Conservation (phyloP, 1,284 basidiomycete genomes). For the Melampsora larici-populina region DNA sequence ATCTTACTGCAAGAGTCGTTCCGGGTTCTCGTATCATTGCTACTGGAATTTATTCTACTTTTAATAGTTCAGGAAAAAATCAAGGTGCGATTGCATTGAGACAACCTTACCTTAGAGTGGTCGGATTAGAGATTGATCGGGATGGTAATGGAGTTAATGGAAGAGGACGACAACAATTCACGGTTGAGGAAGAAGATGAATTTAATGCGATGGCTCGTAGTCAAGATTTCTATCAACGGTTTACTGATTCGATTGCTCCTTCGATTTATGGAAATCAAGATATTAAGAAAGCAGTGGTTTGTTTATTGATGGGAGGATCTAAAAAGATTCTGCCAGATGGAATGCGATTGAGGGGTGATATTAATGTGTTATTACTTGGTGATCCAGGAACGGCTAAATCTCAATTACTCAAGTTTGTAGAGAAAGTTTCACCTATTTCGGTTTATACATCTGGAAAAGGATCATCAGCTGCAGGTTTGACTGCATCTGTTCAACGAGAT, state of each 20-base stretch:
- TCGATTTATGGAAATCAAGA: slow-evolving; percentile 97
- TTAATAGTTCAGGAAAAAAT: slow-evolving; percentile 59
- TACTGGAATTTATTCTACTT: slow-evolving; percentile 96
- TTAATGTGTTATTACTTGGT: slow-evolving; percentile 92
- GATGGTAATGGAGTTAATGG: slow-evolving; percentile 61
- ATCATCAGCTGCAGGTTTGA: slow-evolving; percentile 94
- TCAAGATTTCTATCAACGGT: slow-evolving; percentile 88
- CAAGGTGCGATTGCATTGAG: slow-evolving; percentile 73
- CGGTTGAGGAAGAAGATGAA: slow-evolving; percentile 95
- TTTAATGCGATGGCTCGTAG: slow-evolving; percentile 81
- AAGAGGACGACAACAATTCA: slow-evolving; percentile 68
- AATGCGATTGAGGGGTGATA: slow-evolving; percentile 94
- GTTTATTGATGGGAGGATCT: slow-evolving; percentile 93
- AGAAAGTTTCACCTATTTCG: slow-evolving; percentile 94
- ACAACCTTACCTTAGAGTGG: slow-evolving; percentile 87
- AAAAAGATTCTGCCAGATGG: slow-evolving; percentile 97
- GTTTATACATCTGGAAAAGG: slow-evolving; percentile 99
- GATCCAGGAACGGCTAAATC: slow-evolving; percentile 98
- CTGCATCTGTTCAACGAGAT: slow-evolving; percentile 95
- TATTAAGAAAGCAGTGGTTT: slow-evolving; percentile 96
- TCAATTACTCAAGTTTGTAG: slow-evolving; percentile 95
- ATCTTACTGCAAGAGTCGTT: slow-evolving; percentile 83
- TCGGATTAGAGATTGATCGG: slow-evolving; percentile 84
- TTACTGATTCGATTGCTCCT: slow-evolving; percentile 88
- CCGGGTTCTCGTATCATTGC: slow-evolving; percentile 91